Evolutionary conservation across 31 red algal genomes (phyloP).

Genomic region (Odonthalia washingtoniensis): DNA sequence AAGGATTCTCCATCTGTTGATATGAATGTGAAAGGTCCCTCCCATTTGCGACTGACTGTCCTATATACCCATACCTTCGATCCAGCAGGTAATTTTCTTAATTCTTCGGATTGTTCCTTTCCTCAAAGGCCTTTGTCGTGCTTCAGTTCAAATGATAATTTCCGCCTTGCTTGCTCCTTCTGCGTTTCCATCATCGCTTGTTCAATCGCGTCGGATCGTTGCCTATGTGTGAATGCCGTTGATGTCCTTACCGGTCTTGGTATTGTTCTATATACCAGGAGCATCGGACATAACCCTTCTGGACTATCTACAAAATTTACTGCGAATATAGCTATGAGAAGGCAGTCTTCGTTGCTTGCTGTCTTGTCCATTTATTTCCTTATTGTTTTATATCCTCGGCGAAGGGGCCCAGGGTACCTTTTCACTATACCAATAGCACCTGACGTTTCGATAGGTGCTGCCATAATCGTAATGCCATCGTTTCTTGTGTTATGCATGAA

Average conservation of each 20-base stretch:
- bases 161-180: not conserved
- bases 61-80: not conserved
- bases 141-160: not conserved
- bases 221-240: not conserved
- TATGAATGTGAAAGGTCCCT: no score
- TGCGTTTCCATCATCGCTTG: not conserved
- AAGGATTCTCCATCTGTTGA: not conserved
- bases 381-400: not conserved
- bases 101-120: not conserved
- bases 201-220: not conserved
- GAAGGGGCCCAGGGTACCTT: not conserved
- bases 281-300: not conserved
- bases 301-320: not conserved
- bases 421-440: not conserved
- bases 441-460: not conserved
- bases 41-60: not conserved
- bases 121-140: not conserved
- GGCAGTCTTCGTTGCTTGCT: not conserved
- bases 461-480: no score
- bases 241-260: not conserved
- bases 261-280: not conserved
- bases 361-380: not conserved
- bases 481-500: no score
- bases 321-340: not conserved
- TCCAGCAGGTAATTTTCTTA: not conserved